Base-by-base conservation (phyloP, 495 filamentous ascomycete species). In the Penicillium desertorum region DNA sequence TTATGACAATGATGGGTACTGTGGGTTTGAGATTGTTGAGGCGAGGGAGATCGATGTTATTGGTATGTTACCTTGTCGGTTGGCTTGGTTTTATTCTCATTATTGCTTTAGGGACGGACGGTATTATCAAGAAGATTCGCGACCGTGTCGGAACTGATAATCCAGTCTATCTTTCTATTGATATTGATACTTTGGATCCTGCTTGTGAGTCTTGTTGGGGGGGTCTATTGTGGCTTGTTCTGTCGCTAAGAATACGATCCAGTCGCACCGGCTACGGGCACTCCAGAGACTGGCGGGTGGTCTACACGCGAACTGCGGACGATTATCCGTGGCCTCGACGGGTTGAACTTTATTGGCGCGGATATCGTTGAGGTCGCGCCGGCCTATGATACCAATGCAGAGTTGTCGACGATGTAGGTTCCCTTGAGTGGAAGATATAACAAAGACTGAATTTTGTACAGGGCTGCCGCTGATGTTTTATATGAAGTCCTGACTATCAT, bases 251-350 rank as follows among this genome's bases (percentile, higher is more conserved):
- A 7, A 49, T 17, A 36, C 4, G 19, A 17, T 19, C 37, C 57
- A 86, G 83, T 88, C 62, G 88, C 88, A 4, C 88, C 88, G 58
- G 91, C 87, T 25, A 96, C 91, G 2, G 91, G 91, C 20, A 96
- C 91, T 0, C 84, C 90, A 37, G 91, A 96, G 65, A 89, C 90
- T 0, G 91, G 91, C 25, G 91, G 91, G 1, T 96, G 91, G 91
- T 82, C 84, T 1, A 92, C 90, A 0, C 81, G 91, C 44, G 91
- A 96, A 65, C 73, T 91, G 12, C 75, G 87, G 11, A 87, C 86
- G 0, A 88, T 90, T 55, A 74, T 91, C 53, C 79, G 88, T n/a
- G 88, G 88, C 3, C 75, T 90, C 3, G 83, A 86, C 29, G 88
- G 87, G 1, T 67, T 96, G 50, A 88, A 90, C 54, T 78, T 95